A percentile compares a stretch with the other conserved stretches of the same genome.
Evolutionary conservation across 164 flowering plant species (phyloP).

Genomic region (Kingdonia uniflora): DNA sequence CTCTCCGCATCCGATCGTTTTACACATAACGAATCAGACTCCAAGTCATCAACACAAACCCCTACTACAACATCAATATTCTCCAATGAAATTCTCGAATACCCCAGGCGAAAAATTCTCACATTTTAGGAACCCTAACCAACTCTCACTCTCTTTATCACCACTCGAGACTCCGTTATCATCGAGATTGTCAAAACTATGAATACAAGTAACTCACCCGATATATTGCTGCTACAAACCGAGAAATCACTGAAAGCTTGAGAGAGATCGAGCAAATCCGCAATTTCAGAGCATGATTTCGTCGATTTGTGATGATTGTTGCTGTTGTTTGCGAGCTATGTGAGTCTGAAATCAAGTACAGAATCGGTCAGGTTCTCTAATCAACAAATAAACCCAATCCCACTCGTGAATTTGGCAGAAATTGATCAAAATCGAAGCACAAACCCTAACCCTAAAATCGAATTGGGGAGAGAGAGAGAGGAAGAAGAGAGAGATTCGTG

Average conservation of each 20-base stretch:
- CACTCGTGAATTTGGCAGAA: too few species aligned
- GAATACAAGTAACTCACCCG: constrained; percentile 56
- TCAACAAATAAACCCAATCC: too few species aligned
- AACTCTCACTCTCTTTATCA: too few species aligned
- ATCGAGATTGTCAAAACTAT: too few species aligned
- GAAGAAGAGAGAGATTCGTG: too few species aligned
- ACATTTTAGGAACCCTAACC: constrained; percentile 47
- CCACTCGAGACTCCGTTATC: constrained; percentile 1
- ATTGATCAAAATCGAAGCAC: too few species aligned
- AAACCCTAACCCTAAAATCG: too few species aligned
- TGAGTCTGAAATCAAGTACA: neutral
- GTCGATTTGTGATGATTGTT: constrained; percentile 4
- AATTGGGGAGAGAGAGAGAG: too few species aligned
- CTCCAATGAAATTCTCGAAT: constrained; percentile 71
- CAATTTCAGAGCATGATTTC: constrained; percentile 5
- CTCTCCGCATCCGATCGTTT: constrained; percentile 74
- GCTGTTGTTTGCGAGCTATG: neutral
- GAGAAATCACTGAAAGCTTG: constrained; percentile 73
- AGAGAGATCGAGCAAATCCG: constrained; percentile 39
- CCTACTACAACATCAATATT: constrained; percentile 73
- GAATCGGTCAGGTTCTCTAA: neutral
- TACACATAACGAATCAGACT: constrained; percentile 36
- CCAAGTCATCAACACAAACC: constrained; percentile 51
- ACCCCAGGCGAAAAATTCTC: constrained; percentile 65
- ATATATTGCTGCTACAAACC: constrained; percentile 78